phyloP scores from a whole-genome alignment of 495 filamentous ascomycete species.

The Hyaloscypha hepaticicola region DNA sequence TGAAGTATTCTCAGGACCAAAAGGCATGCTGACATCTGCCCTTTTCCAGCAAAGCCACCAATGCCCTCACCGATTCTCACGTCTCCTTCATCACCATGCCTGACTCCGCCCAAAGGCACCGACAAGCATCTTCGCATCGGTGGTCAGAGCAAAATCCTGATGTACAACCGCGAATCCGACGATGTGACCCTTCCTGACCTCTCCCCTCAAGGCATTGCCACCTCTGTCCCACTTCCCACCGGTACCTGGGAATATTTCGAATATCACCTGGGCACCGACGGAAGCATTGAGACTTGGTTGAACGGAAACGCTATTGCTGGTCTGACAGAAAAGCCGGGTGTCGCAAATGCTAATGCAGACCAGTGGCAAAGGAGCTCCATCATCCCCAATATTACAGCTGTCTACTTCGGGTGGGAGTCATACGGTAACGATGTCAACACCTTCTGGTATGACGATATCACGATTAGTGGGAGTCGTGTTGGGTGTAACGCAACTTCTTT shows the following conservation, averaged over 20 bases:
- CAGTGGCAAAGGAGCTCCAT: slow-evolving; percentile 47
- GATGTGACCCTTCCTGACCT: slow-evolving; percentile 60
- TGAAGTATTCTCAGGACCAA: slow-evolving; percentile 15
- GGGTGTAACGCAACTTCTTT: slow-evolving; percentile 40
- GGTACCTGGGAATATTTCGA: slow-evolving; percentile 55
- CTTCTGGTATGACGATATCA: slow-evolving; percentile 58
- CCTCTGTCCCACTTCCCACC: slow-evolving; percentile 48
- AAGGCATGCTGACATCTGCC: slow-evolving; percentile 30
- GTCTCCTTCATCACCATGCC: slow-evolving; percentile 63
- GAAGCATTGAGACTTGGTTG: slow-evolving; percentile 57
- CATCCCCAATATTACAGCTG: slow-evolving; percentile 48
- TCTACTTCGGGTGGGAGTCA: slow-evolving; percentile 62
- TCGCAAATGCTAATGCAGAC: slow-evolving; percentile 47
- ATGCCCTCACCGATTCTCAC: slow-evolving; percentile 51
- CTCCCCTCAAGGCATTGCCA: slow-evolving; percentile 53
- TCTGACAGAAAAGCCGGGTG: slow-evolving; percentile 45
- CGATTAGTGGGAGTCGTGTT: slow-evolving; percentile 43
- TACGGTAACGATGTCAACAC: slow-evolving; percentile 58
- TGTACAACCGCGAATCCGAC: slow-evolving; percentile 61
- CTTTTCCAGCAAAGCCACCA: slow-evolving; percentile 47
- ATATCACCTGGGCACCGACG: slow-evolving; percentile 55
- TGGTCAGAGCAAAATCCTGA: slow-evolving; percentile 55
- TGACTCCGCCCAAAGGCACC: slow-evolving; percentile 49
- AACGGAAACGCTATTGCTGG: slow-evolving; percentile 48
- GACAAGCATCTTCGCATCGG: slow-evolving; percentile 59